Conservation (phyloP, 495 filamentous ascomycete species). For the Eremomyces bilateralis region DNA sequence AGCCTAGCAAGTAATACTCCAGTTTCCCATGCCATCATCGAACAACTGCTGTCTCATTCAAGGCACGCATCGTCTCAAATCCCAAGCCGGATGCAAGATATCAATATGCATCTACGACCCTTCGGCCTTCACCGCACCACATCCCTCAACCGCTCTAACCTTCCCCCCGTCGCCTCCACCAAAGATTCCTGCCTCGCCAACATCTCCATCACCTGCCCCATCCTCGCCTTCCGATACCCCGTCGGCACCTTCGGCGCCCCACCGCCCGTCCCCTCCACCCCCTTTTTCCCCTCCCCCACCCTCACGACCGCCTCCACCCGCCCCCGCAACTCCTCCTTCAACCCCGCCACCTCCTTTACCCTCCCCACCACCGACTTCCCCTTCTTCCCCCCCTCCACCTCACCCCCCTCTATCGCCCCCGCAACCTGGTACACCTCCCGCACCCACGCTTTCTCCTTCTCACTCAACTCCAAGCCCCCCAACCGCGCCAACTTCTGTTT, state of each 20-base stretch:
- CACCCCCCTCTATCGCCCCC: conserved; percentile 19
- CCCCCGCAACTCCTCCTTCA: conserved; percentile 9
- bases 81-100: conserved; percentile 22
- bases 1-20: no score
- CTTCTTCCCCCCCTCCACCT: conserved; percentile 3
- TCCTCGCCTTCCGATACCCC: background rate
- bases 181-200: conserved; percentile 7
- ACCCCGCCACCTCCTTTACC: conserved; percentile 10
- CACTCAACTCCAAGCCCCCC: conserved; percentile 40
- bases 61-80: no score
- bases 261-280: background rate
- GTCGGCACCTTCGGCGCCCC: background rate
- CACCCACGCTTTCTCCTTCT: conserved; percentile 13
- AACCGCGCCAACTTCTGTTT: conserved; percentile 35
- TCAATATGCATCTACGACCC: background rate
- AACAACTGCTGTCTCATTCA: no score
- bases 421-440: conserved; percentile 18
- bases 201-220: conserved; percentile 2
- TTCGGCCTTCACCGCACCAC: background rate
- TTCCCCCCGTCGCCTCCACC: conserved; percentile 6
- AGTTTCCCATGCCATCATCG: no score
- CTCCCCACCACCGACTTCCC: conserved; percentile 4
- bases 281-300: background rate
- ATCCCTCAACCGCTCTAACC: conserved; percentile 6
- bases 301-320: conserved; percentile 7